phyloP scores from a whole-genome alignment of 1,139 yeast genomes.

The Taphrina betulina region DNA sequence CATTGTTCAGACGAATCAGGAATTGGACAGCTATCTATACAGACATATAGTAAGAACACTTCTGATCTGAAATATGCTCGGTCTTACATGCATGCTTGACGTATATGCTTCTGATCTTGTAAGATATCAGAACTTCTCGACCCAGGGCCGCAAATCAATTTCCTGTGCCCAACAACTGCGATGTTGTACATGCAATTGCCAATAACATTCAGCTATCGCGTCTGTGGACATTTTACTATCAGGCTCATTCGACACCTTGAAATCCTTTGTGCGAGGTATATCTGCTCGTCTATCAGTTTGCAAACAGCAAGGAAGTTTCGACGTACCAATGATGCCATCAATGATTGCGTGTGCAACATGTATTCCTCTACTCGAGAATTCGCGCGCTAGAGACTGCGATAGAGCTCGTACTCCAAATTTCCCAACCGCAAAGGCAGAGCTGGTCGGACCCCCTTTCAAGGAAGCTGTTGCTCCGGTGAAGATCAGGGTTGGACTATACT shows the following conservation, averaged over 20 bases:
- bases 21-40: too few relatives aligned
- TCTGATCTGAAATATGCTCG: too few relatives aligned
- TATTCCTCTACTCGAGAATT: slow-evolving; percentile 35
- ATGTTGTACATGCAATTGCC: slow-evolving; percentile 36
- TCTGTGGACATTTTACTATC: slow-evolving; percentile 35
- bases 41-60: too few relatives aligned
- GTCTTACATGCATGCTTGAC: too few relatives aligned
- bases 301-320: background rate
- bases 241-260: slow-evolving; percentile 20
- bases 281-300: background rate
- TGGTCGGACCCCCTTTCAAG: slow-evolving; percentile 35
- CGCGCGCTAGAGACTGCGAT: slow-evolving; percentile 35
- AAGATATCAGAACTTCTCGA: slow-evolving; percentile 37
- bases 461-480: slow-evolving; percentile 38
- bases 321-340: slow-evolving; percentile 36
- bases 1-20: too few relatives aligned
- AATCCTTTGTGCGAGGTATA: slow-evolving; percentile 18
- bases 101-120: too few relatives aligned
- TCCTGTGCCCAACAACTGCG: slow-evolving; percentile 37
- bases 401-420: slow-evolving; percentile 37
- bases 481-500: slow-evolving; percentile 33
- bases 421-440: slow-evolving; percentile 35
- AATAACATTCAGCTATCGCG: slow-evolving; percentile 35
- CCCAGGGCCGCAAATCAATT: slow-evolving; percentile 36
- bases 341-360: slow-evolving; percentile 37